These are phyloP conservation scores for Coix lacrymajobi DNA, from an alignment of 176 grass and related monocot genomes.

Conservation along the genomic window DNA sequence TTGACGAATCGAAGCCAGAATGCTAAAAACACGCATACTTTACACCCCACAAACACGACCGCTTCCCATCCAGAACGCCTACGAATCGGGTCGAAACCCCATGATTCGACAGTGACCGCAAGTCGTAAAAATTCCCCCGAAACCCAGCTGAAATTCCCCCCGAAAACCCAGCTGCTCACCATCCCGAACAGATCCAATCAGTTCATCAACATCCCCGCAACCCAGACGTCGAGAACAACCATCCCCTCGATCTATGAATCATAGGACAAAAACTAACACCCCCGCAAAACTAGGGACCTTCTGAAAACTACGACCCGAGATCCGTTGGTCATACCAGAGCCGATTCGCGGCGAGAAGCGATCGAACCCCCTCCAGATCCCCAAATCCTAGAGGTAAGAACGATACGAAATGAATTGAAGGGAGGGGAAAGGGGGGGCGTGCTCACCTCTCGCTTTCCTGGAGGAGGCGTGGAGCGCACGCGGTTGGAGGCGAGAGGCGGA, in stretches of 20 bases:
- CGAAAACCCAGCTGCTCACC: not conserved
- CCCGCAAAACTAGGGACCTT: not conserved
- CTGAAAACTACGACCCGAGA: not conserved
- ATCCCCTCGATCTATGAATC: not conserved
- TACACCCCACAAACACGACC: too few relatives aligned
- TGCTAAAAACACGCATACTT: not conserved
- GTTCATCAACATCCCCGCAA: not conserved
- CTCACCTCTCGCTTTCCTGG: conserved; percentile 7
- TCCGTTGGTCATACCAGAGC: not conserved
- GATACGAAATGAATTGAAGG: not conserved
- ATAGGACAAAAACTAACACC: not conserved
- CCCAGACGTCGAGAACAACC: not conserved
- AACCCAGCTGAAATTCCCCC: not conserved
- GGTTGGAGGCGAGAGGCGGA: not conserved
- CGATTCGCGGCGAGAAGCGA: not conserved
- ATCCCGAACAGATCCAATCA: not conserved
- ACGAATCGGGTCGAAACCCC: not conserved
- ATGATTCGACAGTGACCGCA: not conserved
- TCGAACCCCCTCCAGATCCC: not conserved
- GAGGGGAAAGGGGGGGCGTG: not conserved
- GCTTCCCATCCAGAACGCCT: not conserved
- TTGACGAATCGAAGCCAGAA: not conserved
- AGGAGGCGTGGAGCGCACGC: conserved; percentile 3
- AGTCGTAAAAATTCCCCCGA: not conserved
- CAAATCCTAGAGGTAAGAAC: not conserved